These are phyloP conservation scores for Lactarius deliciosus DNA, from an alignment of 768 basidiomycete genomes.

Conservation along the genomic window DNA sequence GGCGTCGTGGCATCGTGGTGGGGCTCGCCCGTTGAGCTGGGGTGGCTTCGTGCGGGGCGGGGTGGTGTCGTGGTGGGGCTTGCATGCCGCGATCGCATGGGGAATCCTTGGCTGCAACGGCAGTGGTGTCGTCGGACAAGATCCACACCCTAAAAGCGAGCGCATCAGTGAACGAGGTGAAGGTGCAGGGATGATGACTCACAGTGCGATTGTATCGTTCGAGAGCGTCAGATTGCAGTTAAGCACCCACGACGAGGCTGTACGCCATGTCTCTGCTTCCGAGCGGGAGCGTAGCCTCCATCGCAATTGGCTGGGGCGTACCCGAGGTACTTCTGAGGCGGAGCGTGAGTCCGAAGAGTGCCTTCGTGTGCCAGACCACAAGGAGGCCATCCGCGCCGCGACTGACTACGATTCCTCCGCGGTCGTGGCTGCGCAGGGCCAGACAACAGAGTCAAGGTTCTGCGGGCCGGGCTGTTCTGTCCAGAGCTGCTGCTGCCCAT, in stretches of 20 bases:
- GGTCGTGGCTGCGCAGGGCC: conserved; percentile 70
- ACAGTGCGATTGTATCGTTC: conserved; percentile 18
- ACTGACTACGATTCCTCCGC: conserved; percentile 64
- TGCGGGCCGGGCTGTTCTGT: conserved; percentile 68
- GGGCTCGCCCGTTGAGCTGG: no score
- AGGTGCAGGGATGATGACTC: no score
- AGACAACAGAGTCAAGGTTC: conserved; percentile 66
- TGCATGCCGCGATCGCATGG: no score
- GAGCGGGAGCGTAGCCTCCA: conserved; percentile 38
- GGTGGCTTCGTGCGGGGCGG: no score
- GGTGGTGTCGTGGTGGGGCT: no score
- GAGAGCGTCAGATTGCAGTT: conserved; percentile 4
- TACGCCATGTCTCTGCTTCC: conserved; percentile 48
- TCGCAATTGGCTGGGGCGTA: conserved; percentile 33
- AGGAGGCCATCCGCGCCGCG: conserved; percentile 51
- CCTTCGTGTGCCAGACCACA: conserved; percentile 42
- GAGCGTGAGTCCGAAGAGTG: conserved; percentile 46
- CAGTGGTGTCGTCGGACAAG: conserved; percentile 44
- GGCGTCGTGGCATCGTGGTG: no score
- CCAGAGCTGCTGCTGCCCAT: conserved; percentile 63
- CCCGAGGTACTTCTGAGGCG: conserved; percentile 17
- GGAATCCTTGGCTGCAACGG: conserved; percentile 59
- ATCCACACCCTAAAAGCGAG: no score
- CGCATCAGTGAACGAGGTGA: no score
- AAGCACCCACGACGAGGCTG: no score